These are phyloP conservation scores for Phycomyces blakesleeanus DNA, from an alignment of 192 early-diverging fungal genomes.

Conservation along the genomic window DNA sequence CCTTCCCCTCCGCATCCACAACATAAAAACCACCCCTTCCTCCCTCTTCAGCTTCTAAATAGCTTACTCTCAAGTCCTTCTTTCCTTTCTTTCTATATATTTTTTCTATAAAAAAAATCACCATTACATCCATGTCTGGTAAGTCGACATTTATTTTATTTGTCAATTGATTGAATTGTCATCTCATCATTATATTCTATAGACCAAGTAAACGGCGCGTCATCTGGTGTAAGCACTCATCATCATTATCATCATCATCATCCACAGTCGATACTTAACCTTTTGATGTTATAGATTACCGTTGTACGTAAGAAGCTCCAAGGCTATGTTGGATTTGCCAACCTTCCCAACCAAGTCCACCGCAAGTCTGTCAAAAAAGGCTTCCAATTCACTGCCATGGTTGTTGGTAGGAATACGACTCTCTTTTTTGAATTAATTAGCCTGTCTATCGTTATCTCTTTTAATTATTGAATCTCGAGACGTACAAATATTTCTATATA, in stretches of 20 bases:
- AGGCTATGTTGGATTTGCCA: conserved; percentile 92
- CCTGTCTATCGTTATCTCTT: conserved; percentile 9
- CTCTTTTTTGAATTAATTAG: conserved; percentile 7
- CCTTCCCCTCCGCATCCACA: too few species aligned
- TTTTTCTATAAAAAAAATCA: conserved; percentile 1
- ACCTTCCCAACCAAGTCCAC: conserved; percentile 93
- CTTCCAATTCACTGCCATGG: conserved; percentile 95
- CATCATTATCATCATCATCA: background rate
- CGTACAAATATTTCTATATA: too few species aligned
- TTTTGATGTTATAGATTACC: conserved; percentile 8
- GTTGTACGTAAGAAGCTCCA: conserved; percentile 61
- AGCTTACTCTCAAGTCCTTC: background rate
- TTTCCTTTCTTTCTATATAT: conserved; percentile 5
- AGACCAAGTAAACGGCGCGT: conserved; percentile 15
- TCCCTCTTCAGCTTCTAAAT: background rate
- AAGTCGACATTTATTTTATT: background rate
- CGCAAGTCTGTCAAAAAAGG: conserved; percentile 90
- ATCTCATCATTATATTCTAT: background rate
- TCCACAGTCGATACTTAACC: background rate
- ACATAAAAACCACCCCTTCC: background rate
- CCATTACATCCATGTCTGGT: background rate
- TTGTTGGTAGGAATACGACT: conserved; percentile 82
- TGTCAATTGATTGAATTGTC: background rate
- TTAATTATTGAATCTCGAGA: background rate
- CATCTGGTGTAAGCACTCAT: conserved; percentile 15